These are phyloP conservation scores for Ophiostoma populinum DNA, from an alignment of 2,329 filamentous ascomycete species.

Conservation along the genomic window DNA sequence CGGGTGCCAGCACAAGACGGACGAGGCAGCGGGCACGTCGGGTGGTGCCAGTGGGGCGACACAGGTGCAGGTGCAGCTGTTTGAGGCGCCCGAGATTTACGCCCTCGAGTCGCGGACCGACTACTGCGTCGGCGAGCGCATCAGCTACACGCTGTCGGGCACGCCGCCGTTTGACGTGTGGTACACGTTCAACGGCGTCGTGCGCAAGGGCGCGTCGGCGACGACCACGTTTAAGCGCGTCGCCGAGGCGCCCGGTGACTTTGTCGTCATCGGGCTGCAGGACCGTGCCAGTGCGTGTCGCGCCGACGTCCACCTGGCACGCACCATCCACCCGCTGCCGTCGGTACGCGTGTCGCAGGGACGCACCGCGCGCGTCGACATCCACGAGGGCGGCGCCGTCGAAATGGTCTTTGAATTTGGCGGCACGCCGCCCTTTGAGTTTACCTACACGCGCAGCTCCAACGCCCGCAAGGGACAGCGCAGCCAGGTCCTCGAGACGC, in stretches of 20 bases:
- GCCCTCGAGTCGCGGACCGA: conserved; percentile 69
- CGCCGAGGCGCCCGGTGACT: conserved; percentile 77
- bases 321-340: conserved; percentile 80
- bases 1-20: conserved; percentile 58
- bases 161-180: conserved; percentile 83
- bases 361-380: conserved; percentile 65
- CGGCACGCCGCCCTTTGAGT: conserved; percentile 91
- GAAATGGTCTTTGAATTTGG: conserved; percentile 92
- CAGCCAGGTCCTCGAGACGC: conserved; percentile 71
- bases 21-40: conserved; percentile 35
- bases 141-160: conserved; percentile 81
- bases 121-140: conserved; percentile 89
- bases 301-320: conserved; percentile 59
- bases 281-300: conserved; percentile 83
- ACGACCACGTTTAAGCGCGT: conserved; percentile 83
- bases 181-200: conserved; percentile 70
- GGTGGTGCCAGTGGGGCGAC: conserved; percentile 29
- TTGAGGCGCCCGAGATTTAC: conserved; percentile 81
- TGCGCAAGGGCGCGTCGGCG: conserved; percentile 61
- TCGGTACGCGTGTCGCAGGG: conserved; percentile 83
- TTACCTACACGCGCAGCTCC: conserved; percentile 84
- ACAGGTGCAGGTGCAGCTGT: conserved; percentile 82
- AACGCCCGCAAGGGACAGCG: conserved; percentile 66
- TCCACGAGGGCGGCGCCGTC: conserved; percentile 89
- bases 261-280: conserved; percentile 70